Conservation (phyloP, 345 rosid species). For the Reutealis trisperma region DNA sequence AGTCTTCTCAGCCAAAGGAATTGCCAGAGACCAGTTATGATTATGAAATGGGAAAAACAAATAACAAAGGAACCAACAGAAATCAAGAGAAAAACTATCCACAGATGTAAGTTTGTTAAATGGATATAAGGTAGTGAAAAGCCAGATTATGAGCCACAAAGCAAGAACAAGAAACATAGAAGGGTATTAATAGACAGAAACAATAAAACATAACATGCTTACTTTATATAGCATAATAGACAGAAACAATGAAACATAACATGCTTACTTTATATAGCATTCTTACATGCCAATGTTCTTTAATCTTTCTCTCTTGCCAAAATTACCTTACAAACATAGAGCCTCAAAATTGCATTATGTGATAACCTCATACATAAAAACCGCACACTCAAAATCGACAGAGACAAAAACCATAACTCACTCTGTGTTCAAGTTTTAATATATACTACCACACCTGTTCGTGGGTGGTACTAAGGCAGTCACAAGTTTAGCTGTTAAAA, state of each 20-base stretch:
- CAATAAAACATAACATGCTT: neutral
- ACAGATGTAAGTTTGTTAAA: no score
- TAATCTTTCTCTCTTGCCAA: constrained; percentile 7
- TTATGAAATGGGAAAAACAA: no score
- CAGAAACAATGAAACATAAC: constrained; percentile 2
- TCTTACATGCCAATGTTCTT: constrained; percentile 25
- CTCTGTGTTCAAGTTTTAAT: constrained; percentile 4
- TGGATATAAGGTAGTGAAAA: no score
- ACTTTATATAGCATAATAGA: neutral
- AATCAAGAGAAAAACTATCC: no score
- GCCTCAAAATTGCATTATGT: constrained; percentile 27
- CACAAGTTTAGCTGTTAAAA: neutral
- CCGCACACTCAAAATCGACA: neutral
- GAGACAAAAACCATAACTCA: constrained; percentile 3
- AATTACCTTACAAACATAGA: constrained; percentile 23
- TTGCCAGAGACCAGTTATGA: no score
- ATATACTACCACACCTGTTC: constrained; percentile 7
- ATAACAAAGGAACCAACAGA: no score
- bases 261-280: neutral
- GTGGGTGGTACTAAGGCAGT: neutral
- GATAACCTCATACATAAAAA: neutral
- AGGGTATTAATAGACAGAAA: neutral
- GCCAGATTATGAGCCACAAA: neutral
- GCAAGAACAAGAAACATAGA: neutral
- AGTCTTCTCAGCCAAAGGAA: no score